Conservation (phyloP, 1,139 yeast genomes). For the Saccharomyces hybrid region DNA sequence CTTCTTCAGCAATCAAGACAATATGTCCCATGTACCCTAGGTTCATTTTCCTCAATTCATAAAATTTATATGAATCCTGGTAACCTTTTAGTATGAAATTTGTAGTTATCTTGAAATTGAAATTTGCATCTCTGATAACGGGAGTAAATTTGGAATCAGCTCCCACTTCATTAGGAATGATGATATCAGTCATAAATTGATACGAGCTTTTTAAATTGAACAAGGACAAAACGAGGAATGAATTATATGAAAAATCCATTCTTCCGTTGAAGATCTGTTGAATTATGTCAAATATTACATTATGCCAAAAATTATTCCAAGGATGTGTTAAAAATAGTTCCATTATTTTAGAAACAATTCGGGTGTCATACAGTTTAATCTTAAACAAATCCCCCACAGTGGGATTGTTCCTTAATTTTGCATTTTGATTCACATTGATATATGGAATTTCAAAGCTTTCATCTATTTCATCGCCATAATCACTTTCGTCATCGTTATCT, state of each 20-base stretch:
- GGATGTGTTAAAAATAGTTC: constrained; percentile 87
- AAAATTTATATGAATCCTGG: constrained; percentile 58
- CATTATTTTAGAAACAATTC: constrained; percentile 67
- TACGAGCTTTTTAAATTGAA: constrained; percentile 24
- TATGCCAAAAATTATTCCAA: constrained; percentile 96
- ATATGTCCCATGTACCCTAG: constrained; percentile 97
- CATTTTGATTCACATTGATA: constrained; percentile 50
- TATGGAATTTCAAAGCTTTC: constrained; percentile 41
- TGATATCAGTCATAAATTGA: constrained; percentile 15
- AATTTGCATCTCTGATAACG: neutral
- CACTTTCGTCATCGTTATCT: constrained; percentile 9
- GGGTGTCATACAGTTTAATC: constrained; percentile 75
- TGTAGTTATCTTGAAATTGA: constrained; percentile 65
- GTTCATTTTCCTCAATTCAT: constrained; percentile 59
- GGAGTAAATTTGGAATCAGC: neutral
- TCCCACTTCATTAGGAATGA: neutral
- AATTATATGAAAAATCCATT: constrained; percentile 86
- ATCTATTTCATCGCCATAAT: constrained; percentile 22
- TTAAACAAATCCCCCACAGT: constrained; percentile 88
- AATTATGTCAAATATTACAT: constrained; percentile 93
- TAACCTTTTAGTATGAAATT: constrained; percentile 80
- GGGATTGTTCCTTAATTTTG: constrained; percentile 55
- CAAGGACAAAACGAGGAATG: constrained; percentile 48
- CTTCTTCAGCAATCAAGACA: constrained; percentile 92
- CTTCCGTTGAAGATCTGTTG: constrained; percentile 95